Base-by-base conservation (phyloP, 169 alveolate species). In the Plasmodium sp. region DNA sequence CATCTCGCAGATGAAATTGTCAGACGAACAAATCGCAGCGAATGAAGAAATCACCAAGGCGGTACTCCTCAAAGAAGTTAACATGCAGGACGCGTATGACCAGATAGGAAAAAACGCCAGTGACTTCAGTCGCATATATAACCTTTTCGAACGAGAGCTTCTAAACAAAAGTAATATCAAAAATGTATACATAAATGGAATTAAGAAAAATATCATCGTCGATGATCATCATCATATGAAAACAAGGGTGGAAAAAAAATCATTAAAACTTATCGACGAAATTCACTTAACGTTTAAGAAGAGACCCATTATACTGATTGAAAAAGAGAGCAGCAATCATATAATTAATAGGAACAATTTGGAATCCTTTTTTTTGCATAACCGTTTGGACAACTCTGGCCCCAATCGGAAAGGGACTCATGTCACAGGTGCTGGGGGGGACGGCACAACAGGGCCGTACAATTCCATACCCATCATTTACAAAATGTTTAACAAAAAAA, bases 401-500 rank as follows among this genome's bases (percentile, higher is more conserved):
- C 34, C 51, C 31, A 45, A 34, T 71, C 85, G 34, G 67, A 39
- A 39, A 34, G 48, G 18, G 16, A 34, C 33, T 43, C 77, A 27
- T 74, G 84, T 93, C 82, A 33, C 90, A 41, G 18, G n/a, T 41
- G 22, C 16, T 39, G 62, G 12, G n/a, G 41, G 12, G 5, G 67
- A 77, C 22, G n/a, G 10, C 33, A 7, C 83, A 39, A 31, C 9
- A 2, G 51, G 56, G 71, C 93, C 95, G 5, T 92, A 94, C 94
- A 94, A 96, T 90, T 95, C 97, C 67, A 84, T 95, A 56, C 96
- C 96, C 58, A 92, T 96, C 12, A 95, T 96, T 5, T 96, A 95
- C 56, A 96, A 90, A 71, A 94, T 96, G 80, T 86, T 94, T 67
- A 95, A 95, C 36, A 95, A 95, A 22, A 67, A 67, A 67, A 67